phyloP scores from a whole-genome alignment of 371 early-diverging fungal genomes.

The Haplosporangium sp. region DNA sequence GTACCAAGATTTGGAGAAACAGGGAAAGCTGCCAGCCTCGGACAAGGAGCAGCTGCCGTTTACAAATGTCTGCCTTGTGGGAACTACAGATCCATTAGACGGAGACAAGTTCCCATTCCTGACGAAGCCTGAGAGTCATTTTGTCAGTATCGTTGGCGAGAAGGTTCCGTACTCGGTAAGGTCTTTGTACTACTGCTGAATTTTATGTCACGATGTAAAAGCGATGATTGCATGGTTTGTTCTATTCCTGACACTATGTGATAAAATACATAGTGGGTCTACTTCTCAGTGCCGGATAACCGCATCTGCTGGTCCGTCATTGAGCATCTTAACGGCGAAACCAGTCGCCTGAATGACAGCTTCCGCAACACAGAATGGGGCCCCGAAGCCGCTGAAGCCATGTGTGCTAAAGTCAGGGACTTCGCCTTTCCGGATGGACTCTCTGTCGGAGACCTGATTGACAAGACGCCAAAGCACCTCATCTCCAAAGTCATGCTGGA shows the following conservation, averaged over 20 bases:
- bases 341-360: not conserved
- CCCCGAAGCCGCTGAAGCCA: slow-evolving; percentile 10
- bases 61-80: slow-evolving; percentile 33
- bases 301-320: slow-evolving; percentile 42
- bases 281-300: slow-evolving; percentile 39
- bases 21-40: slow-evolving; percentile 10
- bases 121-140: slow-evolving; percentile 21
- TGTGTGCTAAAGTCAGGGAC: slow-evolving; percentile 27
- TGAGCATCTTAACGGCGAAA: slow-evolving; percentile 19
- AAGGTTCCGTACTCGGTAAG: slow-evolving; percentile 37
- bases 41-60: slow-evolving; percentile 30
- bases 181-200: not conserved
- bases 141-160: slow-evolving; percentile 40
- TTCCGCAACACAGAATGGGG: slow-evolving; percentile 20
- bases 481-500: slow-evolving; percentile 40
- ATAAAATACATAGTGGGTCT: slow-evolving; percentile 24
- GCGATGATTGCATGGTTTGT: not conserved
- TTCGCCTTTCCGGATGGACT: slow-evolving; percentile 31
- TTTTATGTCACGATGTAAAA: not conserved
- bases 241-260: too few species aligned
- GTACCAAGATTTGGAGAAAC: slow-evolving; percentile 23
- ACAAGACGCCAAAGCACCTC: slow-evolving; percentile 13
- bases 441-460: slow-evolving; percentile 20
- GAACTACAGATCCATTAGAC: slow-evolving; percentile 25
- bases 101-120: slow-evolving; percentile 16